Percentiles rank a stretch among this genome's conserved stretches.
These are phyloP conservation scores for Botrytis medusae DNA, from an alignment of 2,329 filamentous ascomycete genomes.

Conservation along the genomic window DNA sequence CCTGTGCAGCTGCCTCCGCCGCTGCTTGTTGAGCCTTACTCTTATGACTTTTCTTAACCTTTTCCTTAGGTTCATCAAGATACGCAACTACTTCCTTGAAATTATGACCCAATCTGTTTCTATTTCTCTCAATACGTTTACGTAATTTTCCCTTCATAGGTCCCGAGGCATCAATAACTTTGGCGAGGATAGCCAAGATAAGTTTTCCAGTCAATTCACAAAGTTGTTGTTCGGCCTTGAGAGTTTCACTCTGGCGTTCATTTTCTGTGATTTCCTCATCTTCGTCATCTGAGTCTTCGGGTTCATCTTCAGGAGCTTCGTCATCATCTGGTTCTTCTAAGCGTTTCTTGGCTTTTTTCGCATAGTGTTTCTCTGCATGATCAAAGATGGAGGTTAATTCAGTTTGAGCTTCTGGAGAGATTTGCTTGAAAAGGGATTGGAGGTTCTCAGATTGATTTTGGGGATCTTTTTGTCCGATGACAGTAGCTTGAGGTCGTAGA, in stretches of 20 bases:
- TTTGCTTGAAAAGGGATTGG: slow-evolving; percentile 64
- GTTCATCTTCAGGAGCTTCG: slow-evolving; percentile 68
- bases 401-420: slow-evolving; percentile 60
- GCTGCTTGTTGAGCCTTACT: slow-evolving; percentile 46
- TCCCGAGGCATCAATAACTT: slow-evolving; percentile 67
- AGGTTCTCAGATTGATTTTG: slow-evolving; percentile 55
- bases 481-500: slow-evolving; percentile 53
- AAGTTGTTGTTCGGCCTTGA: slow-evolving; percentile 80
- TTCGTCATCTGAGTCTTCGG: slow-evolving; percentile 61
- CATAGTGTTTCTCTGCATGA: slow-evolving; percentile 72
- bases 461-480: slow-evolving; percentile 41
- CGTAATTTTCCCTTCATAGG: slow-evolving; percentile 62
- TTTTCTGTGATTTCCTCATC: slow-evolving; percentile 54
- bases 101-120: slow-evolving; percentile 75
- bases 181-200: slow-evolving; percentile 74
- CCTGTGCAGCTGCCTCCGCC: slow-evolving; percentile 39
- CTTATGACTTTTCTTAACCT: slow-evolving; percentile 41
- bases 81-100: slow-evolving; percentile 82
- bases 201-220: slow-evolving; percentile 85
- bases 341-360: slow-evolving; percentile 65
- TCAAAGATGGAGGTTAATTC: slow-evolving; percentile 77
- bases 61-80: slow-evolving; percentile 68
- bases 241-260: slow-evolving; percentile 61
- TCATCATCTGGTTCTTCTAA: slow-evolving; percentile 67
- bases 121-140: slow-evolving; percentile 75